Conservation (phyloP, 2,329 filamentous ascomycete genomes). For the Colletotrichum cereale region DNA sequence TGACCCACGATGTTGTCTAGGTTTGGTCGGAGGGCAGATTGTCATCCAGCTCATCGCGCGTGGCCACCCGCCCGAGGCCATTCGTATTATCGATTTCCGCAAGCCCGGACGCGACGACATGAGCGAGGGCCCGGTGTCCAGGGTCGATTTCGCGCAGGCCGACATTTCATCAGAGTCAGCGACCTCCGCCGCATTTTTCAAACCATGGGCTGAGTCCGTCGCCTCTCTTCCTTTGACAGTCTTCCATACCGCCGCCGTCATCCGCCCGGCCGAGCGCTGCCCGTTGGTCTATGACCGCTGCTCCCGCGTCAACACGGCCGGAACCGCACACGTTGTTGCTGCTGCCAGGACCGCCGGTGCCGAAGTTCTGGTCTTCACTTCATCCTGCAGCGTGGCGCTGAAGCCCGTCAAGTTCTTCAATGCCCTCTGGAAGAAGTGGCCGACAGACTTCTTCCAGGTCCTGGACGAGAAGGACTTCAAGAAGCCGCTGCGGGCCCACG, state of each 20-base stretch:
- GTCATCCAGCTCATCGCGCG: constrained; percentile 65
- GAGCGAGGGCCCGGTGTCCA: constrained; percentile 48
- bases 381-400: constrained; percentile 59
- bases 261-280: constrained; percentile 63
- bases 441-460: constrained; percentile 58
- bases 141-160: constrained; percentile 59
- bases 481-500: constrained; percentile 53
- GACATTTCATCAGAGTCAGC: constrained; percentile 62
- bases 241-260: constrained; percentile 68
- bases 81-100: constrained; percentile 67
- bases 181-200: constrained; percentile 59
- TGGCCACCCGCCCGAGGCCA: constrained; percentile 62
- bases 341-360: constrained; percentile 61
- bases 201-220: constrained; percentile 58
- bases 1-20: constrained; percentile 46
- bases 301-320: constrained; percentile 62
- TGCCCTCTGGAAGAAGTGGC: constrained; percentile 56
- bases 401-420: constrained; percentile 57
- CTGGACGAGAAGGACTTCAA: constrained; percentile 60
- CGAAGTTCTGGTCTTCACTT: constrained; percentile 65
- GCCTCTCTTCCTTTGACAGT: constrained; percentile 64
- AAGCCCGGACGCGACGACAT: constrained; percentile 58
- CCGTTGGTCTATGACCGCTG: constrained; percentile 58
- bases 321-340: constrained; percentile 62
- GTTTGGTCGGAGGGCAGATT: constrained; percentile 68